phyloP scores from a whole-genome alignment of 441 rosid genomes.

The Corymbia citriodora region DNA sequence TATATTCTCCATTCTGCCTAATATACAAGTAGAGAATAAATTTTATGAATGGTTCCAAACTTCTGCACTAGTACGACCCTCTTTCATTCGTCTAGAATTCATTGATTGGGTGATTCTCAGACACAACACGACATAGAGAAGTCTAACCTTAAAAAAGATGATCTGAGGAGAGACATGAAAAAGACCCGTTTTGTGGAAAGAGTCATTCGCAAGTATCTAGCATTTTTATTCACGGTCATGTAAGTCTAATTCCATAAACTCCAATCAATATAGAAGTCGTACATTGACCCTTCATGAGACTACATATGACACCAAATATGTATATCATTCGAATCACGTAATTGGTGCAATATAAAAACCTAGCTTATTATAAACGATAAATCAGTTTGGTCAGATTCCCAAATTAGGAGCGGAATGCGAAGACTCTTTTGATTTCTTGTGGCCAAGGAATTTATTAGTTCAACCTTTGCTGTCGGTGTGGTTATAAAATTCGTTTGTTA shows the following conservation, averaged over 20 bases:
- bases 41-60: not conserved
- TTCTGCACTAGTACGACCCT: not conserved
- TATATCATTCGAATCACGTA: not conserved
- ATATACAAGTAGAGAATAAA: not conserved
- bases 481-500: not conserved
- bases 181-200: not conserved
- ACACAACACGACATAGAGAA: not conserved
- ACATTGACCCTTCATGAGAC: not conserved
- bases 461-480: not conserved
- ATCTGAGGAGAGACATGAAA: not conserved
- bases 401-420: not conserved
- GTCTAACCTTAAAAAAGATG: no score
- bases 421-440: not conserved
- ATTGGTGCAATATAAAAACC: not conserved
- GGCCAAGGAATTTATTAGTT: not conserved
- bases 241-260: not conserved
- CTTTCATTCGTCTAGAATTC: not conserved
- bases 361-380: not conserved
- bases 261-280: not conserved
- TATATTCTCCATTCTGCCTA: not conserved
- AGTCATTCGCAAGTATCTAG: not conserved
- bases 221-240: not conserved
- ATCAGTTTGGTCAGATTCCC: not conserved
- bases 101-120: not conserved
- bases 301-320: not conserved